phyloP scores from a whole-genome alignment of 768 basidiomycete genomes.

The Suillus fuscotomentosus region DNA sequence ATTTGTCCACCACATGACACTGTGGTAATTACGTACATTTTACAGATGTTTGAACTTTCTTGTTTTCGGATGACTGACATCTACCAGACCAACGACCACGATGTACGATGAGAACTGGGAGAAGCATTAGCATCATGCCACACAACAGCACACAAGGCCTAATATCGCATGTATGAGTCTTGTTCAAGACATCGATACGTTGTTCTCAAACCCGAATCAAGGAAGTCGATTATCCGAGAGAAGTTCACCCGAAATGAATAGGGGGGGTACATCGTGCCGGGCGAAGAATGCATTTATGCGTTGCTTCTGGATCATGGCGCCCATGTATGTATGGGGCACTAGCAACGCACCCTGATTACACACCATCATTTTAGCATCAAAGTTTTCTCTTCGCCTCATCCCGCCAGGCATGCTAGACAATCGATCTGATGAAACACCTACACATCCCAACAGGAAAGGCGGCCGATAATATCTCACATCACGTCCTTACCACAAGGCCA shows the following conservation, averaged over 20 bases:
- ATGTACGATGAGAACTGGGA: background rate
- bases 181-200: background rate
- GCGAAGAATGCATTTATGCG: too few relatives aligned
- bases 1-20: background rate
- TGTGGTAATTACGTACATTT: background rate
- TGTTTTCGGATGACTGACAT: background rate
- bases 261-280: too few relatives aligned
- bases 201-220: background rate
- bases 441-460: too few relatives aligned
- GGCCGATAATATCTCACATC: too few relatives aligned
- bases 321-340: too few relatives aligned
- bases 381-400: too few relatives aligned
- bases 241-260: background rate
- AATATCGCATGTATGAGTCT: background rate
- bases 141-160: background rate
- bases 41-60: background rate
- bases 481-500: too few relatives aligned
- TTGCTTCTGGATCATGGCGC: too few relatives aligned
- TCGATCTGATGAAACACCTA: too few relatives aligned
- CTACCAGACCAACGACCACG: background rate
- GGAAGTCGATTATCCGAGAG: background rate
- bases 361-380: too few relatives aligned
- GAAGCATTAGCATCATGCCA: background rate
- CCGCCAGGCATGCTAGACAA: too few relatives aligned
- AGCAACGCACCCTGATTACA: too few relatives aligned